Evolutionary conservation across 495 filamentous ascomycete species (phyloP).

Genomic region (Aspergillus cristatus): DNA sequence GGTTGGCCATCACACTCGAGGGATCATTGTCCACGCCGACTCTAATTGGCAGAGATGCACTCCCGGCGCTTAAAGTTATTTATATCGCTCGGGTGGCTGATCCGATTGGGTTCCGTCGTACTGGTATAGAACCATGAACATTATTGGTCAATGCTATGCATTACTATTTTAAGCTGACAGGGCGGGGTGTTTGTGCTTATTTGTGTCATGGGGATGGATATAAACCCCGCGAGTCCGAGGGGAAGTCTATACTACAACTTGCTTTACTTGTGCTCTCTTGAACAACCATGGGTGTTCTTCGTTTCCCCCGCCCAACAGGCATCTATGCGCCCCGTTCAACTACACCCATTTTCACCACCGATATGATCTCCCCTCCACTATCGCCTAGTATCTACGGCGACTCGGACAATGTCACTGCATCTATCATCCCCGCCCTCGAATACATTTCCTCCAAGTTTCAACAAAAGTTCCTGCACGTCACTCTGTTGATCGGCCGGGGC

Average conservation of each 20-base stretch:
- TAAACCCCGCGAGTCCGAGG: no score
- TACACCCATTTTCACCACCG: slow-evolving; percentile 24
- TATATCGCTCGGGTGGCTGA: slow-evolving; percentile 6
- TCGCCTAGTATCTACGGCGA: slow-evolving; percentile 36
- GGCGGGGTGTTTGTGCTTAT: no score
- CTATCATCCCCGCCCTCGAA: slow-evolving; percentile 37
- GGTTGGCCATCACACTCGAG: no score
- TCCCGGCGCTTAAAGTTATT: slow-evolving; percentile 29
- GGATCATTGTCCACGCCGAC: no score
- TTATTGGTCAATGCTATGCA: background rate
- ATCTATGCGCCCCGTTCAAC: slow-evolving; percentile 31
- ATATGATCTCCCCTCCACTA: slow-evolving; percentile 39
- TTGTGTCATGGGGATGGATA: background rate
- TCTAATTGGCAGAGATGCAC: slow-evolving; percentile 14
- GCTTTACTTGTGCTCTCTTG: no score
- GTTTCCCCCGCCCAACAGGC: slow-evolving; percentile 33
- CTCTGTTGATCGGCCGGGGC: slow-evolving; percentile 38
- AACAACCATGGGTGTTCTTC: slow-evolving; percentile 32
- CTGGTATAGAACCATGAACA: slow-evolving; percentile 2
- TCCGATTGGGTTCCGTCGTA: slow-evolving; percentile 11
- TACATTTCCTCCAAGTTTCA: slow-evolving; percentile 41
- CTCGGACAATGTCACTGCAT: slow-evolving; percentile 30
- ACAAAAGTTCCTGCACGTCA: slow-evolving; percentile 38
- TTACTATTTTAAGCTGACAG: slow-evolving; percentile 1
- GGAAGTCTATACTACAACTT: no score